Evolutionary conservation across 2,329 filamentous ascomycete genomes (phyloP).

Genomic region (Dactylella cylindrospora): DNA sequence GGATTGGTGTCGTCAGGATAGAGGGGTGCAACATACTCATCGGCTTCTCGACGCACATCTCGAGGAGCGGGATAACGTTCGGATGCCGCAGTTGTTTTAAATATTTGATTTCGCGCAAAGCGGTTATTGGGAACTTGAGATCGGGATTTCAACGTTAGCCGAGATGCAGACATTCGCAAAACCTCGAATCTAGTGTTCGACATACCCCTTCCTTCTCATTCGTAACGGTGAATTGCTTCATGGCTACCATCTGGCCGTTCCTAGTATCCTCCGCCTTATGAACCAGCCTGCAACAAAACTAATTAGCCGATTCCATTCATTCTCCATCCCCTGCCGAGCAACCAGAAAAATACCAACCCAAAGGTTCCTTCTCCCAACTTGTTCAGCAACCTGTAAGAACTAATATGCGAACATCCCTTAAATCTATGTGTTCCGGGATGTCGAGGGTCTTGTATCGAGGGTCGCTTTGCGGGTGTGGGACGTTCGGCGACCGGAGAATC

Average conservation of each 20-base stretch:
- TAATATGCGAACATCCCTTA: slow-evolving; percentile 78
- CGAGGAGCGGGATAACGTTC: slow-evolving; percentile 83
- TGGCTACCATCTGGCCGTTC: slow-evolving; percentile 73
- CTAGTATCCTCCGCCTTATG: slow-evolving; percentile 39
- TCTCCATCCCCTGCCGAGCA: neutral
- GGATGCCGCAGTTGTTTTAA: slow-evolving; percentile 90
- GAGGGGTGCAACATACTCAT: slow-evolving; percentile 48
- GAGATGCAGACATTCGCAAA: slow-evolving; percentile 16
- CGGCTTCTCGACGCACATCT: slow-evolving; percentile 88
- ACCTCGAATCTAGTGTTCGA: slow-evolving; percentile 35
- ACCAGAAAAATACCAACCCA: slow-evolving; percentile 60
- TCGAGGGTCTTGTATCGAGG: slow-evolving; percentile 56
- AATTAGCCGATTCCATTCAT: slow-evolving; percentile 16
- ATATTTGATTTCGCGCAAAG: slow-evolving; percentile 94
- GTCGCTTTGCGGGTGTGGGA: slow-evolving; percentile 48
- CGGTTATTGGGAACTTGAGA: slow-evolving; percentile 86
- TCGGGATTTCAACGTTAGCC: neutral
- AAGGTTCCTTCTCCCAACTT: slow-evolving; percentile 96
- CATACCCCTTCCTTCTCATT: slow-evolving; percentile 94
- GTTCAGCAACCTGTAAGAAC: slow-evolving; percentile 74
- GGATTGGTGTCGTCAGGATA: neutral
- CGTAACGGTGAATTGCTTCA: slow-evolving; percentile 99
- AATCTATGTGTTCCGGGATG: slow-evolving; percentile 62
- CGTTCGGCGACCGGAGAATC: slow-evolving; percentile 47
- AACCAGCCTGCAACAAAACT: slow-evolving; percentile 15